phyloP scores from a whole-genome alignment of 2,329 filamentous ascomycete genomes.

The Exophiala sp. region DNA sequence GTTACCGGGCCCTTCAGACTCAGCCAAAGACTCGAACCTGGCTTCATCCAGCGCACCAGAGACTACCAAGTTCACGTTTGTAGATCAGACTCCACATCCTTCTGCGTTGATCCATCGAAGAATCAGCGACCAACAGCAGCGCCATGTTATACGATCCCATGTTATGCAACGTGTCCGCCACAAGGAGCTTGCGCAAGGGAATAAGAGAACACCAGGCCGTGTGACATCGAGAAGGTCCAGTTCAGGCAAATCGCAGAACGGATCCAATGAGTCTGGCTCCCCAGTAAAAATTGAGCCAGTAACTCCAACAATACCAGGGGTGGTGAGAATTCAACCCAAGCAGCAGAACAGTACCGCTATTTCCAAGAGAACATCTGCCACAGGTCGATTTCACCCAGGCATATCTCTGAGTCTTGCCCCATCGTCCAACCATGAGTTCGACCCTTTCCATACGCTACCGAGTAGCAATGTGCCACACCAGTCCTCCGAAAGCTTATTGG shows the following conservation, averaged over 20 bases:
- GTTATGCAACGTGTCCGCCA: conserved; percentile 44
- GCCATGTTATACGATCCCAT: conserved; percentile 42
- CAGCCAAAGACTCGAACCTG: conserved; percentile 19
- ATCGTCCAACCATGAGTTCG: conserved; percentile 30
- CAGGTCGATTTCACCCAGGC: neutral
- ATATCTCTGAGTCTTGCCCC: conserved; percentile 20
- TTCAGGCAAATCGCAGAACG: conserved; percentile 1
- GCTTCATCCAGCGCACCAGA: conserved; percentile 24
- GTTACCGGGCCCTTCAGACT: conserved; percentile 10
- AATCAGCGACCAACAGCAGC: conserved; percentile 38
- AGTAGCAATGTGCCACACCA: conserved; percentile 29
- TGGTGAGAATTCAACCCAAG: neutral
- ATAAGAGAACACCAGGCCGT: conserved; percentile 36
- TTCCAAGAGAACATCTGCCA: neutral
- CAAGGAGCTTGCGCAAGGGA: conserved; percentile 38
- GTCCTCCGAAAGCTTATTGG: conserved; percentile 32
- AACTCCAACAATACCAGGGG: neutral
- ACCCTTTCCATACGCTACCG: conserved; percentile 36
- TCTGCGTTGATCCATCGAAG: conserved; percentile 33
- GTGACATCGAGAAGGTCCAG: conserved; percentile 12
- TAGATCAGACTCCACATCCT: conserved; percentile 39
- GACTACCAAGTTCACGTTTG: conserved; percentile 36
- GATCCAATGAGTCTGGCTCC: conserved; percentile 9
- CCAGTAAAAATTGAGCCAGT: conserved; percentile 11
- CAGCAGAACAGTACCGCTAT: neutral